These are phyloP conservation scores for Cladosporium sp. DNA, from an alignment of 2,329 filamentous ascomycete genomes.

Conservation along the genomic window DNA sequence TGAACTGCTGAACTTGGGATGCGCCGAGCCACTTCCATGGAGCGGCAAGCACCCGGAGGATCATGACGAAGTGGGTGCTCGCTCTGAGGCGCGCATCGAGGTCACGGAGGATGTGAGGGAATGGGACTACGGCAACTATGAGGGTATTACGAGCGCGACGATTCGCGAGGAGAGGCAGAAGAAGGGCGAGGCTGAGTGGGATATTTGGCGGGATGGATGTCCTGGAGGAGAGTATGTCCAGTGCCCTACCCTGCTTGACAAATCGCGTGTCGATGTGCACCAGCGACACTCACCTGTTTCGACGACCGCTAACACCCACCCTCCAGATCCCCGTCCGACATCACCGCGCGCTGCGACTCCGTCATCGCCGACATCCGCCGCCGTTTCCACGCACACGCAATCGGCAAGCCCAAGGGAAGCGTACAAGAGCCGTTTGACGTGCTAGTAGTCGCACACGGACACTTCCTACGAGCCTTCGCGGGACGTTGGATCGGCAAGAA, in stretches of 20 bases:
- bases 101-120: slow-evolving; percentile 56
- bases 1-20: slow-evolving; percentile 77
- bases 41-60: slow-evolving; percentile 26
- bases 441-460: slow-evolving; percentile 82
- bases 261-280: too few relatives aligned
- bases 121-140: slow-evolving; percentile 66
- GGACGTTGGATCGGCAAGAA: slow-evolving; percentile 79
- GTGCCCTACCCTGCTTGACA: too few relatives aligned
- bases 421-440: slow-evolving; percentile 59
- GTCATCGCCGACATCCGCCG: slow-evolving; percentile 74
- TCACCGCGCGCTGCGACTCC: slow-evolving; percentile 70
- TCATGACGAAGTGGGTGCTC: slow-evolving; percentile 29
- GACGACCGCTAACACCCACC: neutral
- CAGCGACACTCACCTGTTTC: too few relatives aligned
- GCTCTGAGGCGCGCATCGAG: slow-evolving; percentile 44
- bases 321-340: slow-evolving; percentile 65
- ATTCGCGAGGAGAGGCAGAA: slow-evolving; percentile 51
- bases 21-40: slow-evolving; percentile 69
- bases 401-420: slow-evolving; percentile 52
- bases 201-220: slow-evolving; percentile 87
- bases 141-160: slow-evolving; percentile 55
- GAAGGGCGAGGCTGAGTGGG: slow-evolving; percentile 63
- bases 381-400: slow-evolving; percentile 44
- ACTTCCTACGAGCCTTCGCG: slow-evolving; percentile 84
- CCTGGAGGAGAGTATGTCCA: slow-evolving; percentile 64